A percentile compares a stretch with the other conserved stretches of the same genome.
These are phyloP conservation scores for Barnettozyma sucrosica DNA, from an alignment of 805 yeast genomes.

Conservation along the genomic window DNA sequence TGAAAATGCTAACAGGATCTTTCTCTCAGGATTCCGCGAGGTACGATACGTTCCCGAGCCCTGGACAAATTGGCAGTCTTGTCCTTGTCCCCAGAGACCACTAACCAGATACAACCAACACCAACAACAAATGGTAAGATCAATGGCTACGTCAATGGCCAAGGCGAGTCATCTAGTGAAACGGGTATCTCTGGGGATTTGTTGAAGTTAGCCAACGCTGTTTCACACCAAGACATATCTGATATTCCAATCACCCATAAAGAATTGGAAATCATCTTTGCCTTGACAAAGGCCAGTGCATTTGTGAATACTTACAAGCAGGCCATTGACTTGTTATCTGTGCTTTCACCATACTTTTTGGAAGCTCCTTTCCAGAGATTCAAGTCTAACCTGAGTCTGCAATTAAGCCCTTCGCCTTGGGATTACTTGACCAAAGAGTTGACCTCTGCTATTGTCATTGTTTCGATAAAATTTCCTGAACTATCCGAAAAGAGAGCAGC, in stretches of 20 bases:
- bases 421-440: conserved; percentile 33
- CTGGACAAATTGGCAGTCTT: conserved; percentile 22
- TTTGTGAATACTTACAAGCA: conserved; percentile 30
- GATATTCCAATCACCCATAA: conserved; percentile 32
- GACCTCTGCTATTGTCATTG: conserved; percentile 27
- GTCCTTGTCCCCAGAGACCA: conserved; percentile 10
- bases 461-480: conserved; percentile 26
- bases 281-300: conserved; percentile 37
- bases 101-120: background rate
- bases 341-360: conserved; percentile 41
- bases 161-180: conserved; percentile 1
- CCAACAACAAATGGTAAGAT: background rate
- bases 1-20: background rate
- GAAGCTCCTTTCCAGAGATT: conserved; percentile 48
- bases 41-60: conserved; percentile 24
- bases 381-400: conserved; percentile 31
- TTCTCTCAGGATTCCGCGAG: conserved; percentile 22
- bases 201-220: conserved; percentile 15
- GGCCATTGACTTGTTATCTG: conserved; percentile 34
- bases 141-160: conserved; percentile 11
- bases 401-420: conserved; percentile 34
- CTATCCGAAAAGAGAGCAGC: conserved; percentile 15
- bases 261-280: conserved; percentile 49
- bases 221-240: conserved; percentile 16
- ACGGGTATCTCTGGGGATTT: conserved; percentile 16